These are phyloP conservation scores for Boletus sp. DNA, from an alignment of 768 basidiomycete species.

Conservation along the genomic window DNA sequence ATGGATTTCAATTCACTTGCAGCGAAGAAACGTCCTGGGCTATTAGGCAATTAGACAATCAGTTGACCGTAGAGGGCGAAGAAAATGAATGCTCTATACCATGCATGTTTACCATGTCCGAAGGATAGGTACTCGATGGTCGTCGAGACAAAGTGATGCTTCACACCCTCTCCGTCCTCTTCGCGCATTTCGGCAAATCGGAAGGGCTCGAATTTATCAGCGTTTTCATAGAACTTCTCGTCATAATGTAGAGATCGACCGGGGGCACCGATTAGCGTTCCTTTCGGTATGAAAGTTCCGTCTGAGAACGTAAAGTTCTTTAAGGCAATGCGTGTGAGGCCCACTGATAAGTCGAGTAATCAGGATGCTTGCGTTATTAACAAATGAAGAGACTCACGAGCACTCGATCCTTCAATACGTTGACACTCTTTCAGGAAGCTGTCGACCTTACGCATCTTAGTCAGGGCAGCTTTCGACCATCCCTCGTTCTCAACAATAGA, in stretches of 20 bases:
- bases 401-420: neutral
- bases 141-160: too few relatives aligned
- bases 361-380: too few relatives aligned
- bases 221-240: neutral
- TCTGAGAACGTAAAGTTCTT: too few relatives aligned
- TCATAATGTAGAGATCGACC: neutral
- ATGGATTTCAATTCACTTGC: too few relatives aligned
- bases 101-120: too few relatives aligned
- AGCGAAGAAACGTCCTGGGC: too few relatives aligned
- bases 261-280: neutral
- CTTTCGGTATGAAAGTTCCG: neutral
- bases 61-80: too few relatives aligned
- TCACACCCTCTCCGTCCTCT: neutral
- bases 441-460: slow-evolving; percentile 2
- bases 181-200: neutral
- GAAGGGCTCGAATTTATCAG: neutral
- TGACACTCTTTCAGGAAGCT: slow-evolving; percentile 5
- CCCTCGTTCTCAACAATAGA: neutral
- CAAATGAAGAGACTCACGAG: neutral
- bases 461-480: neutral
- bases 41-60: too few relatives aligned
- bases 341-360: too few relatives aligned
- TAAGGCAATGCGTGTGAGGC: too few relatives aligned
- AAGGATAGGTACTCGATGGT: too few relatives aligned
- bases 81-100: too few relatives aligned